Percentiles rank a stretch among this genome's conserved stretches.
phyloP scores from a whole-genome alignment of 1,284 basidiomycete species.

The Cryptococcus sp. region DNA sequence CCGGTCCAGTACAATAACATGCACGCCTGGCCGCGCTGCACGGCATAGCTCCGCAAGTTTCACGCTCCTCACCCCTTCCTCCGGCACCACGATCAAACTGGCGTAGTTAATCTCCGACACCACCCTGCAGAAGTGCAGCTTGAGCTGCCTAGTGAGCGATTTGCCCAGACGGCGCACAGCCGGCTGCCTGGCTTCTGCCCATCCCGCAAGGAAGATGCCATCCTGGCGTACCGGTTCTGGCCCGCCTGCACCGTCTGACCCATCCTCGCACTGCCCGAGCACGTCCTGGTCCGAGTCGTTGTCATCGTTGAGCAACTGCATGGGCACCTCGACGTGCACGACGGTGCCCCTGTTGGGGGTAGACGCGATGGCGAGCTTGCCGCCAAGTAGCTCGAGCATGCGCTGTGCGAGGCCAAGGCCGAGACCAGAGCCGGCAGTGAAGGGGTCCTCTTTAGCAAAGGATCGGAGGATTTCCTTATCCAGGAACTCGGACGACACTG shows the following conservation, averaged over 20 bases:
- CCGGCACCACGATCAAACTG: conserved; percentile 28
- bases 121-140: conserved; percentile 28
- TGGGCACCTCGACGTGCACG: conserved; percentile 42
- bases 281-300: conserved; percentile 18
- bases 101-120: conserved; percentile 28
- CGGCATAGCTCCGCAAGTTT: conserved; percentile 18
- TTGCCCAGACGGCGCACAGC: conserved; percentile 30
- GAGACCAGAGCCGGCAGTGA: conserved; percentile 39
- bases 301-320: conserved; percentile 17
- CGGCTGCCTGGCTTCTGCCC: conserved; percentile 14
- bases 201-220: conserved; percentile 29
- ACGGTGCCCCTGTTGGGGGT: conserved; percentile 37
- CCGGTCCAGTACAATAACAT: conserved; percentile 25
- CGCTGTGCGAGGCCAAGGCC: conserved; percentile 45
- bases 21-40: conserved; percentile 18
- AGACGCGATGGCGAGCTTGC: conserved; percentile 45
- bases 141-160: conserved; percentile 30
- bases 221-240: conserved; percentile 22
- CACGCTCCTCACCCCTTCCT: conserved; percentile 5
- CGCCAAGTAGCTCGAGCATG: conserved; percentile 46
- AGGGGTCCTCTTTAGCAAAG: conserved; percentile 44
- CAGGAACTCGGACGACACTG: conserved; percentile 42
- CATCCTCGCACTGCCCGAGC: conserved; percentile 14
- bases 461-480: conserved; percentile 34
- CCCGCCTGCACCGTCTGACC: background rate